Percentiles rank a stretch among this genome's conserved stretches.
Conservation (phyloP, 257 asterid species). For the Asclepias syriaca region DNA sequence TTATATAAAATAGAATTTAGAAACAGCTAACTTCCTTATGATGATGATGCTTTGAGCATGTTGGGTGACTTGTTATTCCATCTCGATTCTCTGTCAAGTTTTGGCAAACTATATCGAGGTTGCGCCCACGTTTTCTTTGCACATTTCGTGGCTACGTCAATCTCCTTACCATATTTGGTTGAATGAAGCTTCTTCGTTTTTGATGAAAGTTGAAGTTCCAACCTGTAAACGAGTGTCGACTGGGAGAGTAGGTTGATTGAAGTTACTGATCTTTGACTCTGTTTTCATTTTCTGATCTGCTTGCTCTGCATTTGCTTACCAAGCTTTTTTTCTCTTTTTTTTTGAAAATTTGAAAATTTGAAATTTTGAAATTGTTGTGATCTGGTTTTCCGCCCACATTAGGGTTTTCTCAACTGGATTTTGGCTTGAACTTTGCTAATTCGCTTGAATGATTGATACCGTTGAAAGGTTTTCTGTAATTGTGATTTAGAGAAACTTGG, state of each 20-base stretch:
- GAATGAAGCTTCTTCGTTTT: conserved; percentile 16
- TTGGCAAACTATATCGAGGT: conserved; percentile 25
- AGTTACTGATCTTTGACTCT: not conserved
- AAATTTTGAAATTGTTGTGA: conserved; percentile 8
- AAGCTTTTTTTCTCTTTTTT: conserved; percentile 10
- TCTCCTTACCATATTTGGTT: conserved; percentile 19
- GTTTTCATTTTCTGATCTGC: conserved; percentile 13
- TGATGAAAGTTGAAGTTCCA: conserved; percentile 22
- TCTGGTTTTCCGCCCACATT: conserved; percentile 17
- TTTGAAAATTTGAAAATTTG: too few species aligned
- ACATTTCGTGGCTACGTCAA: conserved; percentile 21
- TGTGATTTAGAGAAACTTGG: conserved; percentile 10
- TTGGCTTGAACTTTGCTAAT: not conserved
- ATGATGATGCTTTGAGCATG: conserved; percentile 26
- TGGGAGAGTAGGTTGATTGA: conserved; percentile 3
- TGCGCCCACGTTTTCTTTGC: conserved; percentile 46
- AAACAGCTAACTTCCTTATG: conserved; percentile 22
- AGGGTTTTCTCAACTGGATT: conserved; percentile 10
- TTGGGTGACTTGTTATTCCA: conserved; percentile 24
- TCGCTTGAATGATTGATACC: not conserved
- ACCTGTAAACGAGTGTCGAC: conserved; percentile 23
- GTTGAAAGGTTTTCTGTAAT: not conserved
- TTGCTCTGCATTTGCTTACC: conserved; percentile 24
- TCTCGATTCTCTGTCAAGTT: conserved; percentile 12
- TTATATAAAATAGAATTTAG: not conserved